These are phyloP conservation scores for Suillus occidentalis DNA, from an alignment of 768 basidiomycete genomes.

Conservation along the genomic window DNA sequence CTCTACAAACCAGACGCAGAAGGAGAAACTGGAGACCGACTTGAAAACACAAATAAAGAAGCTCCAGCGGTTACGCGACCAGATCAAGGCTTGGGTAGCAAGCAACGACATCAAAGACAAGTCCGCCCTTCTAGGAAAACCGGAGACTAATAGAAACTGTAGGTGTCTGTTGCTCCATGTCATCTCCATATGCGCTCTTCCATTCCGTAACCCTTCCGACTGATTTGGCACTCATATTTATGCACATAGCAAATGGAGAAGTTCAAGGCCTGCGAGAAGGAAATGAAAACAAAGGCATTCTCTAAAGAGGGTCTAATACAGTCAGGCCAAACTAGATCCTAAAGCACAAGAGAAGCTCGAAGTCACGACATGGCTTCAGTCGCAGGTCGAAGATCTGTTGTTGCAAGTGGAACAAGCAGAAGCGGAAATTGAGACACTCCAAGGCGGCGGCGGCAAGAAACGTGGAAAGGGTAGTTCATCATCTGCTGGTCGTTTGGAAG, in stretches of 20 bases:
- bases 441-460: slow-evolving; percentile 74
- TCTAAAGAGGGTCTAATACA: slow-evolving; percentile 97
- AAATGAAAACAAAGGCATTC: slow-evolving; percentile 99
- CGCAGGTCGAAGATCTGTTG: slow-evolving; percentile 86
- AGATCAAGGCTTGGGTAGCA: slow-evolving; percentile 95
- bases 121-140: slow-evolving; percentile 85
- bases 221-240: slow-evolving; percentile 8
- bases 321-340: slow-evolving; percentile 91
- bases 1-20: slow-evolving; percentile 94
- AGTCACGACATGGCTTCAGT: slow-evolving; percentile 81
- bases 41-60: slow-evolving; percentile 99
- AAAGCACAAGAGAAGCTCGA: slow-evolving; percentile 97
- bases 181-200: not conserved
- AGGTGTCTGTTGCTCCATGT: slow-evolving; percentile 31
- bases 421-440: slow-evolving; percentile 89
- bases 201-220: slow-evolving; percentile 15
- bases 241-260: slow-evolving; percentile 97
- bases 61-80: slow-evolving; percentile 78
- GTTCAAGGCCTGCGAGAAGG: slow-evolving; percentile 99
- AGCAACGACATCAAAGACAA: slow-evolving; percentile 99
- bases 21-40: slow-evolving; percentile 95
- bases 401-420: slow-evolving; percentile 94
- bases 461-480: slow-evolving; percentile 70
- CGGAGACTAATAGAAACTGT: slow-evolving; percentile 97
- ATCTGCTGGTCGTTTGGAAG: slow-evolving; percentile 70